Percentiles rank a stretch among this genome's conserved stretches.
Evolutionary conservation across 2,329 filamentous ascomycete genomes (phyloP).

Genomic region (Colletotrichum sansevieriae): DNA sequence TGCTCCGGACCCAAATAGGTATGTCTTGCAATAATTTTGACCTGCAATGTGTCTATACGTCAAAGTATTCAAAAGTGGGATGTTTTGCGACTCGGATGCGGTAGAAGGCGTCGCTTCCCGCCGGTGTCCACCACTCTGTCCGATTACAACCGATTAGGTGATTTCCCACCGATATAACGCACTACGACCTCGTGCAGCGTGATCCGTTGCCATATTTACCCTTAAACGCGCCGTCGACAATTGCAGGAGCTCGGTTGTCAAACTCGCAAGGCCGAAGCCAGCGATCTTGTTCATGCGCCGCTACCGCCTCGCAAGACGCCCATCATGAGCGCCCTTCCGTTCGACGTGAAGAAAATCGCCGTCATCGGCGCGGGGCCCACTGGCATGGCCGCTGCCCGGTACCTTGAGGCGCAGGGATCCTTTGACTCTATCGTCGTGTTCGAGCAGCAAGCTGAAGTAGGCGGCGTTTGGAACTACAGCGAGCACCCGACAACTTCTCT

Average conservation of each 20-base stretch:
- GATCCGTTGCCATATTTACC: conserved; percentile 3
- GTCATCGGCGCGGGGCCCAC: conserved; percentile 87
- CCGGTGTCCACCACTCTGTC: conserved; percentile 31
- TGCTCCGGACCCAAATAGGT: conserved; percentile 24
- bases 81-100: conserved; percentile 11
- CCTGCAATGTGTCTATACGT: background rate
- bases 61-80: background rate
- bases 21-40: conserved; percentile 9
- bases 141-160: conserved; percentile 37
- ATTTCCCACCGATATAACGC: conserved; percentile 40
- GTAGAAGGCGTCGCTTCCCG: conserved; percentile 9
- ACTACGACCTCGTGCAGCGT: conserved; percentile 23
- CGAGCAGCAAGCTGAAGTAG: conserved; percentile 82
- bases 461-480: conserved; percentile 90
- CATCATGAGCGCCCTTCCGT: conserved; percentile 45
- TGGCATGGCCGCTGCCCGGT: conserved; percentile 85
- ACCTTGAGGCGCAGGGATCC: conserved; percentile 75
- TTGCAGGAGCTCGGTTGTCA: background rate
- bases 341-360: conserved; percentile 73
- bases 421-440: conserved; percentile 82
- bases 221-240: conserved; percentile 3
- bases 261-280: conserved; percentile 10
- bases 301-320: conserved; percentile 1
- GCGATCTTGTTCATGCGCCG: background rate
- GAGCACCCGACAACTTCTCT: conserved; percentile 60